Evolutionary conservation across 1,284 basidiomycete species (phyloP).

Genomic region (Binderoboletus segoi): DNA sequence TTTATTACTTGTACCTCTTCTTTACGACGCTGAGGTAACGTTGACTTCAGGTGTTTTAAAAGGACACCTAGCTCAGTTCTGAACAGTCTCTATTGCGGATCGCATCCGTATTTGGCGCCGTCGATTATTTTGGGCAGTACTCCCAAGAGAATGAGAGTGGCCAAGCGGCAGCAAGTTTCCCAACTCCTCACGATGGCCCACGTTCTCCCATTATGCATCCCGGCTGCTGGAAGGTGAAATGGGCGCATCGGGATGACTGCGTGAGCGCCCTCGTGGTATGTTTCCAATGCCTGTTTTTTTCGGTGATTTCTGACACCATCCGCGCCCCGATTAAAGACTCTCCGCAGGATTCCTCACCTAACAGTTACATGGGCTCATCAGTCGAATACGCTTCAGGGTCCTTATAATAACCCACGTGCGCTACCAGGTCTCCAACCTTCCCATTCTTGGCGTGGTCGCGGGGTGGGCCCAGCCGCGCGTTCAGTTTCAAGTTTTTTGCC

Average conservation of each 20-base stretch:
- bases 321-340: conserved; percentile 46
- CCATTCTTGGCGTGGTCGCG: conserved; percentile 31
- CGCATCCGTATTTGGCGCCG: conserved; percentile 53
- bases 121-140: conserved; percentile 47
- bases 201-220: conserved; percentile 58
- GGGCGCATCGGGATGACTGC: conserved; percentile 72
- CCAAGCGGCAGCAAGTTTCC: conserved; percentile 34
- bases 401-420: conserved; percentile 17
- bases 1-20: conserved; percentile 56
- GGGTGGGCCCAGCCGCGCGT: conserved; percentile 4
- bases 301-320: conserved; percentile 8
- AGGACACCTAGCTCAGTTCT: conserved; percentile 5
- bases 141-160: conserved; percentile 19
- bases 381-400: conserved; percentile 25
- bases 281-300: conserved; percentile 3
- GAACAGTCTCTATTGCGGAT: conserved; percentile 48
- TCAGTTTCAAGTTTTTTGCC: conserved; percentile 24
- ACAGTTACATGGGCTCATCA: conserved; percentile 80
- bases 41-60: not conserved
- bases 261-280: conserved; percentile 68
- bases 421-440: conserved; percentile 7
- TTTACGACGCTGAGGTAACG: conserved; percentile 59
- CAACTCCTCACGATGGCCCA: conserved; percentile 55
- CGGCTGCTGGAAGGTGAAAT: conserved; percentile 74
- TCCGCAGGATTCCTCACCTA: conserved; percentile 67